Conservation (phyloP, 129 eudicot genomes). For the Lonicera japonica region DNA sequence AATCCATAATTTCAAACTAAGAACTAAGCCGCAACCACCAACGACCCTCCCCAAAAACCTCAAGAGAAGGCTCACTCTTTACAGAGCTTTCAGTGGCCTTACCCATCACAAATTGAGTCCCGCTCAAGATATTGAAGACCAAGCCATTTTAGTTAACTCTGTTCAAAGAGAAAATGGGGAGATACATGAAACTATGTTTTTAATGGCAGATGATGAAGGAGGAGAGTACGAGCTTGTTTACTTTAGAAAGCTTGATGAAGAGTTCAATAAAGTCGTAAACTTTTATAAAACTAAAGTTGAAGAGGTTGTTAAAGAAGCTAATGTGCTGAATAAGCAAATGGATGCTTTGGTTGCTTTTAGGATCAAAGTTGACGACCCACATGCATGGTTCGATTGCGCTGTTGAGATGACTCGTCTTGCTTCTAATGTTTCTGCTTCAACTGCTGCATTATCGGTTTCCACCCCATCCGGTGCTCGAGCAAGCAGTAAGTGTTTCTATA, state of each 20-base stretch:
- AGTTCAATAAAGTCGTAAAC: slow-evolving; percentile 49
- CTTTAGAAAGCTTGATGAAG: slow-evolving; percentile 44
- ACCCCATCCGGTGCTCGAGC: slow-evolving; percentile 11
- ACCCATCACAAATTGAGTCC: background rate
- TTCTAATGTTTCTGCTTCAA: slow-evolving; percentile 15
- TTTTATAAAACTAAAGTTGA: slow-evolving; percentile 45
- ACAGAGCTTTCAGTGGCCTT: slow-evolving; percentile 52
- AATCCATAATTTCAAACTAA: slow-evolving; percentile 19
- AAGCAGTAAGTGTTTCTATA: slow-evolving; percentile 16
- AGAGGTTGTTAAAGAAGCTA: slow-evolving; percentile 47
- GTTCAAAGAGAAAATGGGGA: slow-evolving; percentile 8
- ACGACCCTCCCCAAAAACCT: slow-evolving; percentile 1
- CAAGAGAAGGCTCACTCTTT: slow-evolving; percentile 9
- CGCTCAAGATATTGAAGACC: slow-evolving; percentile 3
- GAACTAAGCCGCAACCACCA: slow-evolving; percentile 11
- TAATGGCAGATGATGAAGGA: slow-evolving; percentile 45
- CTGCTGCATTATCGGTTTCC: slow-evolving; percentile 30
- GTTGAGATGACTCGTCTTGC: slow-evolving; percentile 19
- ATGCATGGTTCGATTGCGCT: background rate
- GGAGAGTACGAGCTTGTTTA: slow-evolving; percentile 48
- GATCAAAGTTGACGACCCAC: slow-evolving; percentile 38
- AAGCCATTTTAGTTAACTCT: slow-evolving; percentile 10
- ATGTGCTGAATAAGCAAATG: slow-evolving; percentile 53
- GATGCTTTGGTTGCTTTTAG: slow-evolving; percentile 51
- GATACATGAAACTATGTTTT: slow-evolving; percentile 36